A percentile compares a stretch with the other conserved stretches of the same genome.
phyloP scores from a whole-genome alignment of 164 flowering plant species.

The Aristolochia contorta region DNA sequence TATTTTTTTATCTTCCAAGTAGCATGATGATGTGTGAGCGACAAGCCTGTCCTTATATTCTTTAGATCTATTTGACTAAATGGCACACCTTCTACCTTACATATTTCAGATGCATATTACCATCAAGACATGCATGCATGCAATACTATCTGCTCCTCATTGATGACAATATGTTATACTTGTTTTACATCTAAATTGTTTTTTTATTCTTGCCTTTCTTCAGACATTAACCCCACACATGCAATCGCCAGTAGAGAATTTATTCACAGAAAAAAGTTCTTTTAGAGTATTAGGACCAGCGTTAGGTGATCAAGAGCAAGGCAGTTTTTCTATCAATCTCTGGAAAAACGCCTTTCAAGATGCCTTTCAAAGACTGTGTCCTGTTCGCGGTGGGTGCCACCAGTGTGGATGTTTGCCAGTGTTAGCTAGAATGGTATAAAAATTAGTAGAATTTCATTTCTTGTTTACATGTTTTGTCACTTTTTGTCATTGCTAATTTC shows the following conservation, averaged over 20 bases:
- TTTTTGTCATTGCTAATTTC: background rate
- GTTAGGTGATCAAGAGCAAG: conserved; percentile 76
- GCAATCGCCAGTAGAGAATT: conserved; percentile 56
- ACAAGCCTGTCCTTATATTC: no score
- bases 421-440: conserved; percentile 71
- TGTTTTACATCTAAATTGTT: background rate
- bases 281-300: conserved; percentile 53
- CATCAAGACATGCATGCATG: no score
- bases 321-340: conserved; percentile 66
- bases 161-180: background rate
- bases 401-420: conserved; percentile 96
- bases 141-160: no score
- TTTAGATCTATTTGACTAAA: no score
- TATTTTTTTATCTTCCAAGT: no score
- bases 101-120: no score
- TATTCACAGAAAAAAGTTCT: conserved; percentile 20
- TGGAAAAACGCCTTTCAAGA: conserved; percentile 89
- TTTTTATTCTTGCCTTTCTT: conserved; percentile 7
- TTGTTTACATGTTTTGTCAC: background rate
- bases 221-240: conserved; percentile 89
- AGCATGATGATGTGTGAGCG: no score
- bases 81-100: no score
- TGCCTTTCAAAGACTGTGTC: conserved; percentile 84
- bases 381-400: conserved; percentile 85
- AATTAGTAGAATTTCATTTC: background rate